Percentiles rank a stretch among this genome's conserved stretches.
These are phyloP conservation scores for Arxiozyma telluris DNA, from an alignment of 1,139 yeast genomes.

Conservation along the genomic window DNA sequence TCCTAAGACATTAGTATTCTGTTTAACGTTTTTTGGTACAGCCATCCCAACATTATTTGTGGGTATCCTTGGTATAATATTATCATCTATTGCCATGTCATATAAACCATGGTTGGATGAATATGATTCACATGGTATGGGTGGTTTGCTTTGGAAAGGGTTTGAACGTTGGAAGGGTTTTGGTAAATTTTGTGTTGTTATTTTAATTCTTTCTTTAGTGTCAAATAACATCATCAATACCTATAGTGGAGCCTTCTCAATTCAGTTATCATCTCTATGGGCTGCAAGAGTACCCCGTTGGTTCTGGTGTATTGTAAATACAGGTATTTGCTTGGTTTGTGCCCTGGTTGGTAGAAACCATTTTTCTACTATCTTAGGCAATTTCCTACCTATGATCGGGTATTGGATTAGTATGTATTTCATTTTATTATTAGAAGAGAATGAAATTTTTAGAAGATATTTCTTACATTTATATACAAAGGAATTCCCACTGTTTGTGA, in stretches of 20 bases:
- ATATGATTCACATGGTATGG: constrained; percentile 58
- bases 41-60: constrained; percentile 70
- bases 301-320: constrained; percentile 60
- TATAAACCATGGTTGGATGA: constrained; percentile 52
- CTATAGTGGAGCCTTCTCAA: constrained; percentile 75
- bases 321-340: constrained; percentile 57
- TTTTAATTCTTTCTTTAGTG: constrained; percentile 63
- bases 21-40: constrained; percentile 60
- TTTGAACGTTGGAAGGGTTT: constrained; percentile 69
- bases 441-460: constrained; percentile 54
- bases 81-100: constrained; percentile 62
- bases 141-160: constrained; percentile 64
- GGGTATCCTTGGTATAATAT: constrained; percentile 61
- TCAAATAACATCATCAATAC: constrained; percentile 76
- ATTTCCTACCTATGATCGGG: constrained; percentile 88
- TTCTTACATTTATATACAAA: constrained; percentile 43
- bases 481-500: constrained; percentile 38
- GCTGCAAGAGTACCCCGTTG: constrained; percentile 70
- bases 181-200: constrained; percentile 65
- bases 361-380: constrained; percentile 69
- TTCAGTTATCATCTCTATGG: constrained; percentile 59
- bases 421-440: constrained; percentile 64
- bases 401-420: constrained; percentile 88
- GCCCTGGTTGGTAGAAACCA: constrained; percentile 70
- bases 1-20: constrained; percentile 47